Base-by-base conservation (phyloP, 2,329 filamentous ascomycete species). In the Penicillium sp. region DNA sequence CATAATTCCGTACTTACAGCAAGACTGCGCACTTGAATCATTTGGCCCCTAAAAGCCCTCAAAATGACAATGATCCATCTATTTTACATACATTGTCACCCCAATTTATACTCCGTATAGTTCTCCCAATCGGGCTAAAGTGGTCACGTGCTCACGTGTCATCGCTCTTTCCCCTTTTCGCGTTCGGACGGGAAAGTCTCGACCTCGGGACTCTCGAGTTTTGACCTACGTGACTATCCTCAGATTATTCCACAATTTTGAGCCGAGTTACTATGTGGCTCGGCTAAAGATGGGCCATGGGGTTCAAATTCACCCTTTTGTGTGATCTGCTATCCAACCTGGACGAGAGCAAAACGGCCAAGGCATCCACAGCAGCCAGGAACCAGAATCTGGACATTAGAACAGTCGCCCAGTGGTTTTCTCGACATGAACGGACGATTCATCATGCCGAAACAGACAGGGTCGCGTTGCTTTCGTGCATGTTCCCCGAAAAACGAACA, bases 401-500 rank as follows among this genome's bases (percentile, higher is more conserved):
- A n/a, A 75, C 73, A 5, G 79, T 91, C 36, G 68, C 76, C 10
- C 72, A 78, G 29, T 97, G 92, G 92, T 94, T 95, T 72, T 70
- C 71, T 15, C 75, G 78, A 1, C 83, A 96, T 69, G 83, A 83
- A 5, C 72, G 73, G 16, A 73, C 75, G 1, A 80, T 96, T 16
- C 76, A 87, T 67, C 77, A 80, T 0, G 75, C 83, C 8, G 78
- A 82, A 29, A 84, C 83, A 1, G 78, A 87, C 65, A 78, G 81
- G 1, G 76, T 84, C 1, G 87, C 89, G 2, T 75, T 96, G 1
- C 77, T 96, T 0, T 92, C 89, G 1, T 87, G 87, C 3, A 74
- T 97, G 0, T 82, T 95, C 0, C 91, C 92, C 0, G 87, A 92
- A 60, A 86, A 82, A 62, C 82, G 91, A 52, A 87, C 85, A 3